Base-by-base conservation (phyloP, 1,139 yeast species). In the Blastobotrys malaysiensis region DNA sequence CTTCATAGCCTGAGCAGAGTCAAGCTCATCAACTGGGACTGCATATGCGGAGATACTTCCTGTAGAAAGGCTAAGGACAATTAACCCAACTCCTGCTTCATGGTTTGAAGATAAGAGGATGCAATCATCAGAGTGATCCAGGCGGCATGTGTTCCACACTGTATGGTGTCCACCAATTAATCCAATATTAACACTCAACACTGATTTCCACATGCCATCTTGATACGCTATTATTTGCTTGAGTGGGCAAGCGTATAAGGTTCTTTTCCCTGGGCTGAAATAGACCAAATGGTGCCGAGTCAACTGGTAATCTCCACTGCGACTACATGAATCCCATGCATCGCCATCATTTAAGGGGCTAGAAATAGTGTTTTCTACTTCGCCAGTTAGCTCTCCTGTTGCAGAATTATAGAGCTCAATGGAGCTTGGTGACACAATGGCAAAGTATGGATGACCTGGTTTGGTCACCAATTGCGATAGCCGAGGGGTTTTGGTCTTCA, bases 41-140 rank as follows among this genome's bases (percentile, higher is more conserved):
- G 48, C 48, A 22, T 52, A 52, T 3, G 52, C 43, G 5, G 44
- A 4, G 24, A 43, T 21, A 1, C 5, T 22, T 1, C 55, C 55
- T 6, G 49, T 43, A 16, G 39, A 21, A 46, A 52, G 39, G 21
- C 45, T 44, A 6, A 52, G 19, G 20, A 39, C 45, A 14, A 49
- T 22, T 5, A 52, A 18, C 20, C 55, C 55, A 3, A 49, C 44
- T 14, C 52, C 55, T 7, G 36, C 27, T n/a, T 45, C 31, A 20
- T 48, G 48, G 16, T 52, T 52, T 22, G 46, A 36, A 13, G 51
- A 16, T 20, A 52, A 47, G 24, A 49, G 45, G 2, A 52, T n/a
- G 26, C 21, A 49, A 36, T 49, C 31, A 21, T 22, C 46, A 3
- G 55, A 24, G 20, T 48, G 44, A 22, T 52, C 52, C 19, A 20